These are phyloP conservation scores for Tetracladium setigerum DNA, from an alignment of 495 filamentous ascomycete species.

Conservation along the genomic window DNA sequence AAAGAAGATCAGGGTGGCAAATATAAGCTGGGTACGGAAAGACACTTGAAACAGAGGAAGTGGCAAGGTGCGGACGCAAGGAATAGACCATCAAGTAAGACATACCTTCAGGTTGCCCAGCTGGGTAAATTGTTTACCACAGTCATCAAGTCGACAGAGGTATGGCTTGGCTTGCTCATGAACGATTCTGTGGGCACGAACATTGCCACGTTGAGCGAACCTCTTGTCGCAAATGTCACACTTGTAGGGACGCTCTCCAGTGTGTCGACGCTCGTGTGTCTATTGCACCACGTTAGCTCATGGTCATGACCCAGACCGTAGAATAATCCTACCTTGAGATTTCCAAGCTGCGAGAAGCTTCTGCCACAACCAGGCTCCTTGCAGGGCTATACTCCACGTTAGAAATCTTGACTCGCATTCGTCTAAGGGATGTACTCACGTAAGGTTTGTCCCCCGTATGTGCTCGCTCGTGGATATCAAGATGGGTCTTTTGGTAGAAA, in stretches of 20 bases:
- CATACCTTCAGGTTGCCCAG: conserved; percentile 81
- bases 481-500: conserved; percentile 88
- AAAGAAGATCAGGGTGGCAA: conserved; percentile 4
- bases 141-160: conserved; percentile 71
- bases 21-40: conserved; percentile 1
- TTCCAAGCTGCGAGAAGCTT: conserved; percentile 81
- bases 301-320: neutral
- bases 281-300: conserved; percentile 25
- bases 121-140: conserved; percentile 79
- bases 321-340: conserved; percentile 62
- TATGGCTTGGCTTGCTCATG: conserved; percentile 75
- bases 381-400: conserved; percentile 48
- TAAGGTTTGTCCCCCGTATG: conserved; percentile 91
- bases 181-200: conserved; percentile 78
- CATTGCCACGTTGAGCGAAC: conserved; percentile 81
- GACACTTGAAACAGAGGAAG: conserved; percentile 8
- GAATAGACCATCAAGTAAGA: conserved; percentile 6
- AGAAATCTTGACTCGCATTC: neutral
- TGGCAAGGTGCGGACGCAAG: neutral
- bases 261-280: conserved; percentile 83
- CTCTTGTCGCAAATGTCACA: conserved; percentile 76
- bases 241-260: conserved; percentile 77
- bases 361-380: conserved; percentile 67
- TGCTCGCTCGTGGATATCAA: conserved; percentile 83
- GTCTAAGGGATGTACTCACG: conserved; percentile 43